These are phyloP conservation scores for Ceriops decandra DNA, from an alignment of 345 rosid genomes.

Conservation along the genomic window DNA sequence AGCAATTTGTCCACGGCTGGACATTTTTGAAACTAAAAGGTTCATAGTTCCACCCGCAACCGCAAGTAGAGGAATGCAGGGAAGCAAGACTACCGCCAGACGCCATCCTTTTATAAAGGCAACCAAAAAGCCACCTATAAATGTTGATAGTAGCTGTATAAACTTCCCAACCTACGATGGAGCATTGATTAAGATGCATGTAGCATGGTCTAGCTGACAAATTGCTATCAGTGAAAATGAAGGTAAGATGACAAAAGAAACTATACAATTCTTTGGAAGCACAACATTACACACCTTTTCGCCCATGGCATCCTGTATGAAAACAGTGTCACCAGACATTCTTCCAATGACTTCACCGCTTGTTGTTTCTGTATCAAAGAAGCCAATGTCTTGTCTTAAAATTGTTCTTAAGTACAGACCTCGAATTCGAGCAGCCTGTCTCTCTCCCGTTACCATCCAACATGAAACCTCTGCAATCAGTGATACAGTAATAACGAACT, in stretches of 20 bases:
- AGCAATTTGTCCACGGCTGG: slow-evolving; percentile 72
- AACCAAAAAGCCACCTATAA: slow-evolving; percentile 61
- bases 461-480: slow-evolving; percentile 64
- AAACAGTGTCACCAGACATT: slow-evolving; percentile 90
- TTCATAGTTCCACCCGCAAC: slow-evolving; percentile 47
- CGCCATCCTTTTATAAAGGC: slow-evolving; percentile 62
- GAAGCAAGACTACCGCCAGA: slow-evolving; percentile 45
- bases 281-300: slow-evolving; percentile 50
- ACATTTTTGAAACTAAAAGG: slow-evolving; percentile 53
- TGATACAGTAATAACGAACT: background rate
- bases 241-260: background rate
- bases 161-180: slow-evolving; percentile 66
- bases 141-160: slow-evolving; percentile 57
- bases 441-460: slow-evolving; percentile 91
- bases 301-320: slow-evolving; percentile 95
- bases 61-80: slow-evolving; percentile 60
- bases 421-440: slow-evolving; percentile 72
- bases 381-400: slow-evolving; percentile 76
- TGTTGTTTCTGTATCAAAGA: slow-evolving; percentile 78
- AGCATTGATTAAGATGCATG: background rate
- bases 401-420: slow-evolving; percentile 70
- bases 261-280: background rate
- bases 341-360: slow-evolving; percentile 89
- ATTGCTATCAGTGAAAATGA: background rate
- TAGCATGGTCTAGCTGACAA: too few relatives aligned